Percentiles rank a stretch among this genome's conserved stretches.
phyloP scores from a whole-genome alignment of 805 yeast genomes.

The Sungouiozyma ichnusensis region DNA sequence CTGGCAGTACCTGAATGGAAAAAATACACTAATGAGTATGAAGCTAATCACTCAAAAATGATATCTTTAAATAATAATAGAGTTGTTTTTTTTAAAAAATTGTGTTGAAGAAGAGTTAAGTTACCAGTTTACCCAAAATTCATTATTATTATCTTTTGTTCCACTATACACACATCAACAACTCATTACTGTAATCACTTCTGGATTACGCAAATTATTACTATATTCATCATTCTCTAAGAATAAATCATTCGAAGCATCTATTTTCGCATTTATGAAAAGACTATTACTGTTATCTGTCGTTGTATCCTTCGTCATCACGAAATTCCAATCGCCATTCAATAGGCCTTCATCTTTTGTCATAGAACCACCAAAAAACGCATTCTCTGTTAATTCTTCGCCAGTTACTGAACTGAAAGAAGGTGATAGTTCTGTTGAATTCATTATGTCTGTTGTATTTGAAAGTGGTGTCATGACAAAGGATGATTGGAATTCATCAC shows the following conservation, averaged over 20 bases:
- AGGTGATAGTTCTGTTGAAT: background rate
- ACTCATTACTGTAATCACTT: constrained; percentile 28
- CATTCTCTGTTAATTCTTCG: background rate
- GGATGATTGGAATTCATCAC: background rate
- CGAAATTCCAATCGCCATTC: background rate
- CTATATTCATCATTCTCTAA: background rate
- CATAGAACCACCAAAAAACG: background rate
- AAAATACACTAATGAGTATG: background rate
- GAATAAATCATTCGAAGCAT: constrained; percentile 6
- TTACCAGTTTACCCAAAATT: background rate
- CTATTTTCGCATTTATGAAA: background rate
- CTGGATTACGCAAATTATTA: constrained; percentile 39
- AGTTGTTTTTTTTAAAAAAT: background rate
- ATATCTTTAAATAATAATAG: background rate
- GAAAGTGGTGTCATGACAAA: background rate
- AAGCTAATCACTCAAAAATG: constrained; percentile 1
- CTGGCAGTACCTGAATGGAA: constrained; percentile 18
- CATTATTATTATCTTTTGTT: background rate
- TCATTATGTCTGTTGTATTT: background rate
- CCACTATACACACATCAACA: background rate
- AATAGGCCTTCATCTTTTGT: background rate
- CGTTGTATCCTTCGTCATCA: background rate
- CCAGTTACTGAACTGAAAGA: background rate
- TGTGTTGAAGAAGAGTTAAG: background rate
- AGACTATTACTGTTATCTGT: background rate